A percentile compares a stretch with the other conserved stretches of the same genome.
phyloP scores from a whole-genome alignment of 768 basidiomycete species.

The Xerocomus spinulosus region DNA sequence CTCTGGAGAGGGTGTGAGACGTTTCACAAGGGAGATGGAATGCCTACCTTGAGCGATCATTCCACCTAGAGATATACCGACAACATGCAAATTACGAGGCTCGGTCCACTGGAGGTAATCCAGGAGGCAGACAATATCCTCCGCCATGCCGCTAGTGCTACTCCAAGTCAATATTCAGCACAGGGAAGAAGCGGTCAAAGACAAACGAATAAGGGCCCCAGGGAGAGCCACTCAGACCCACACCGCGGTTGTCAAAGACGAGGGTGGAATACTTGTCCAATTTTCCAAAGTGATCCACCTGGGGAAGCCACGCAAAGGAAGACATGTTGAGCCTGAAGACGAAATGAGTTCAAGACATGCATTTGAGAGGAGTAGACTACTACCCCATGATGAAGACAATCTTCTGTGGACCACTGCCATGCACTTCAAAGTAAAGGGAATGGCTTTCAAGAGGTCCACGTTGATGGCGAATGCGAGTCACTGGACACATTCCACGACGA shows the following conservation, averaged over 20 bases:
- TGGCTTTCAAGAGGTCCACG: slow-evolving; percentile 56
- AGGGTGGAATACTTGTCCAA: slow-evolving; percentile 53
- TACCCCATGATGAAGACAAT: slow-evolving; percentile 77
- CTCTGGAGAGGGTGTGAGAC: slow-evolving; percentile 40
- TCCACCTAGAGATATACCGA: slow-evolving; percentile 74
- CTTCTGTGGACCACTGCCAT: slow-evolving; percentile 62
- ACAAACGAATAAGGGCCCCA: slow-evolving; percentile 74
- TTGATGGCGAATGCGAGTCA: slow-evolving; percentile 48
- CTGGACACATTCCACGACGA: slow-evolving; percentile 73
- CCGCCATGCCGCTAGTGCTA: slow-evolving; percentile 75
- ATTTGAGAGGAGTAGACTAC: neutral
- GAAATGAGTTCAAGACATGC: slow-evolving; percentile 6
- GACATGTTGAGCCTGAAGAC: slow-evolving; percentile 51
- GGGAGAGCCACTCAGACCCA: slow-evolving; percentile 69
- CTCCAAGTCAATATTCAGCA: neutral
- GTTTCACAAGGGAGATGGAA: neutral
- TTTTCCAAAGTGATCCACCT: slow-evolving; percentile 62
- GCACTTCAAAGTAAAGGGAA: slow-evolving; percentile 76
- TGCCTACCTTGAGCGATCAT: slow-evolving; percentile 74
- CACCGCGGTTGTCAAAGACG: slow-evolving; percentile 83
- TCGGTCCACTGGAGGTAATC: slow-evolving; percentile 70
- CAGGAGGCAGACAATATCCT: slow-evolving; percentile 62
- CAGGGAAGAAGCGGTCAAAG: neutral
- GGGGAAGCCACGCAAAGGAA: slow-evolving; percentile 58
- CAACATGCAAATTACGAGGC: slow-evolving; percentile 57